These are phyloP conservation scores for Trichoderma lentiforme DNA, from an alignment of 2,329 filamentous ascomycete species.

Conservation along the genomic window DNA sequence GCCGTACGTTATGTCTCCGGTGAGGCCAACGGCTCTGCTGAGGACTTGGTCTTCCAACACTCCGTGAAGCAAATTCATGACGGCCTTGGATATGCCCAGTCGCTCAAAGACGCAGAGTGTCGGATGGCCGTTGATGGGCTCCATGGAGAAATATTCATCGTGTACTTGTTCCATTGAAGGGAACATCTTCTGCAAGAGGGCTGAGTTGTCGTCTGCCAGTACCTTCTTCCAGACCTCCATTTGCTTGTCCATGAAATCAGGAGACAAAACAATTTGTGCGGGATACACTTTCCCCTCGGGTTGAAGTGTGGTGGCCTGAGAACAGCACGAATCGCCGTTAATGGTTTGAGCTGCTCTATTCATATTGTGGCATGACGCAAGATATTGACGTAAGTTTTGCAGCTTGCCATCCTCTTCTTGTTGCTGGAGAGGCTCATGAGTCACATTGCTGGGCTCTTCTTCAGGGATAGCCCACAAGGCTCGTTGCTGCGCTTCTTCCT, in stretches of 20 bases:
- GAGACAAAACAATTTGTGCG: background rate
- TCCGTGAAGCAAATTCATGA: slow-evolving; percentile 32
- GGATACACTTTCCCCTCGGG: background rate
- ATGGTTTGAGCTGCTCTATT: background rate
- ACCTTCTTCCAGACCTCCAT: background rate
- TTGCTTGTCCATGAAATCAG: background rate
- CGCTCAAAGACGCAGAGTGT: slow-evolving; percentile 34
- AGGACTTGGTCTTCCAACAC: slow-evolving; percentile 29
- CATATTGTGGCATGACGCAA: background rate
- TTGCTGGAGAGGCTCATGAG: background rate
- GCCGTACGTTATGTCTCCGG: slow-evolving; percentile 26
- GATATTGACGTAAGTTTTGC: background rate
- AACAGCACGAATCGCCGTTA: background rate
- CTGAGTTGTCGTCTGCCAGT: background rate
- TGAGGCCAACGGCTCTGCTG: slow-evolving; percentile 28
- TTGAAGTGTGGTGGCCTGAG: slow-evolving; percentile 24
- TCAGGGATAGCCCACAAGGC: background rate
- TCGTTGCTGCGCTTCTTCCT: background rate
- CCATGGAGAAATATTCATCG: slow-evolving; percentile 30
- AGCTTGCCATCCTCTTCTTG: background rate
- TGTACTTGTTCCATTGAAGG: slow-evolving; percentile 34
- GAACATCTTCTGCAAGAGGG: slow-evolving; percentile 23
- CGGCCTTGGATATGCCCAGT: slow-evolving; percentile 35
- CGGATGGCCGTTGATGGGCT: slow-evolving; percentile 34
- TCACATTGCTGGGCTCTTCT: too few species aligned